These are phyloP conservation scores for Mollisia scopiformis DNA, from an alignment of 2,329 filamentous ascomycete genomes.

Conservation along the genomic window DNA sequence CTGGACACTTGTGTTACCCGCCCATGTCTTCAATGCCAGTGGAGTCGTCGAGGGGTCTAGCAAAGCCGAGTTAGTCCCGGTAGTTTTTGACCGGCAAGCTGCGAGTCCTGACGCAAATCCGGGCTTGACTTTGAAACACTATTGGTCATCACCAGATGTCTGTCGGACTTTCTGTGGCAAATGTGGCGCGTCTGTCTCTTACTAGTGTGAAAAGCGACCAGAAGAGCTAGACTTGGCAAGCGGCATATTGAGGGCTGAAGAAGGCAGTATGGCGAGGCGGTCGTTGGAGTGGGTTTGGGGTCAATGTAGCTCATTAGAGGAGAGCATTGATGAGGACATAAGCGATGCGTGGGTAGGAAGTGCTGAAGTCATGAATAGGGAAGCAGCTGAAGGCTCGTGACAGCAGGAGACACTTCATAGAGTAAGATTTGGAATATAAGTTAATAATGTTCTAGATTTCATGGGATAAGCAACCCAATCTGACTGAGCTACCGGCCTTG, in stretches of 20 bases:
- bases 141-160: slow-evolving; percentile 12
- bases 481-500: no score
- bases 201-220: slow-evolving; percentile 7
- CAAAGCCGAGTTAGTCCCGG: neutral
- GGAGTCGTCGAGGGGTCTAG: no score
- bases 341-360: slow-evolving; percentile 8
- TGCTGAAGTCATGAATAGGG: slow-evolving; percentile 8
- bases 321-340: slow-evolving; percentile 12
- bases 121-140: slow-evolving; percentile 4
- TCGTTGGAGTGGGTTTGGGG: slow-evolving; percentile 17
- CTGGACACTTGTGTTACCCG: slow-evolving; percentile 4
- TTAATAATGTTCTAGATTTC: no score
- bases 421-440: no score
- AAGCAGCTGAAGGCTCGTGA: neutral
- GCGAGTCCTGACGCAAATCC: neutral
- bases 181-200: slow-evolving; percentile 9
- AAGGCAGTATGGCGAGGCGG: slow-evolving; percentile 15
- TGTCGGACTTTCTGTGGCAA: slow-evolving; percentile 10
- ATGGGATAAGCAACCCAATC: no score
- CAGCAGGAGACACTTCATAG: neutral
- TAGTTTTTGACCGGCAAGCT: neutral
- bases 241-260: slow-evolving; percentile 14
- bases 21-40: slow-evolving; percentile 10
- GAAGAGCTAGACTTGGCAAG: slow-evolving; percentile 13
- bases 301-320: slow-evolving; percentile 11